Evolutionary conservation across 257 asterid genomes (phyloP).

Genomic region (Capsicum chinense): DNA sequence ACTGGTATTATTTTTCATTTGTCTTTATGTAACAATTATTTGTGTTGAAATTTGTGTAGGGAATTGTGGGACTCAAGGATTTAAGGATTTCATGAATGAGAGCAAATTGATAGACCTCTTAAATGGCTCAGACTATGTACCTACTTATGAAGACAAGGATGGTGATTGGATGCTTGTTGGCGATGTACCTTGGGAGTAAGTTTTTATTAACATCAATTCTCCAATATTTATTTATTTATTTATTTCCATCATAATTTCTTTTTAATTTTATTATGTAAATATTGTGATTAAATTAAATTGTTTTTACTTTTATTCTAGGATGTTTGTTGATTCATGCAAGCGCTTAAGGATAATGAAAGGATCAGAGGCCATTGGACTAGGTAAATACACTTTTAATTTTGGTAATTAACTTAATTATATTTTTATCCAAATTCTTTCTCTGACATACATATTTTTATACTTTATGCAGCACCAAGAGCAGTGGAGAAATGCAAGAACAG

Average conservation of each 20-base stretch:
- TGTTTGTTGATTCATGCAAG: conserved; percentile 84
- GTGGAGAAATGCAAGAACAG: conserved; percentile 61
- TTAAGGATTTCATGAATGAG: conserved; percentile 56
- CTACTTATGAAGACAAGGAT: conserved; percentile 50
- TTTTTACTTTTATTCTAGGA: conserved; percentile 48
- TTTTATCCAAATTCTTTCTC: not conserved
- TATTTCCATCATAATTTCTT: not conserved
- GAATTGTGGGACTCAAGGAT: conserved; percentile 49
- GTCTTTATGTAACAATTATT: not conserved
- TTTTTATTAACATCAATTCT: not conserved
- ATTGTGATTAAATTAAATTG: too few species aligned
- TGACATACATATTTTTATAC: not conserved
- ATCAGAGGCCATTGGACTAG: conserved; percentile 84
- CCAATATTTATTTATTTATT: not conserved
- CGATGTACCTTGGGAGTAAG: conserved; percentile 60
- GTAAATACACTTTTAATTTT: conserved; percentile 36
- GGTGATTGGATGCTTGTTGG: conserved; percentile 55
- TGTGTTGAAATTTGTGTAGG: conserved; percentile 36
- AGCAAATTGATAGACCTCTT: conserved; percentile 60
- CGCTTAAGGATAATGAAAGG: conserved; percentile 89
- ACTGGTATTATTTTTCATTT: not conserved
- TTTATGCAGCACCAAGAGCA: conserved; percentile 61
- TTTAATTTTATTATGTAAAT: not conserved
- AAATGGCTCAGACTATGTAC: conserved; percentile 64
- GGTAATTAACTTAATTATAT: not conserved